Base-by-base conservation (phyloP, 2,329 filamentous ascomycete species). In the Aspergillus sergii region DNA sequence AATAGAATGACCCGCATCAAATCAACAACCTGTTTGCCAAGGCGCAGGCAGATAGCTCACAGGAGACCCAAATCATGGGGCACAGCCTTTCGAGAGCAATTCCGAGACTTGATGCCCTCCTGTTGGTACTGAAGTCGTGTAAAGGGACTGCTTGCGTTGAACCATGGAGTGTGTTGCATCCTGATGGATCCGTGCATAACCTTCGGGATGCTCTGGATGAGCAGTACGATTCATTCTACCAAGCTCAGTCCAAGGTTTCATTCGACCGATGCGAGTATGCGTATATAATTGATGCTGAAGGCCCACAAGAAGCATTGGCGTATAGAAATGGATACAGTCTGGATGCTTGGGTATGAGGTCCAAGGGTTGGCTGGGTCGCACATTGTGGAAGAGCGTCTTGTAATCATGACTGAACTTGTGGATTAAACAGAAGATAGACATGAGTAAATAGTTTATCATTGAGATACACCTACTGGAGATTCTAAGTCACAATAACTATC, bases 121-220 rank as follows among this genome's bases (percentile, higher is more conserved):
- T 80, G 0, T 61, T 80, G n/a, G 75, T 80, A 0, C 66, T 80
- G 4, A 80, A 80, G 45, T 76, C 78, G 0, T 81, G 79, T 68
- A 72, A 77, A 57, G 76, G 72, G 9, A 41, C 46, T 4, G 72
- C 71, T 4, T 81, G 79, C 58, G 72, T 74, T 39, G 64, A 75
- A 51, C 79, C 78, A 2, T 80, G 78, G 79, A 61, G 71, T 26
- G 68, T 73, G 0, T 65, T 80, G 2, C 78, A 80, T 41, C 73
- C 74, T 0, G 64, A 66, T 2, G 72, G 74, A 1, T 58, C 66
- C 0, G 76, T 80, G 0, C 45, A 57, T 3, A 74, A 63, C 16
- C 68, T 80, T 1, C 64, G 59, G 0, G 76, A 79, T 58, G 76
- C 78, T 4, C 55, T 80, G 28, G 34, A 69, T 19, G 19, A 60